These are phyloP conservation scores for Rhizopus stolonifer DNA, from an alignment of 371 early-diverging fungal species.

Conservation along the genomic window DNA sequence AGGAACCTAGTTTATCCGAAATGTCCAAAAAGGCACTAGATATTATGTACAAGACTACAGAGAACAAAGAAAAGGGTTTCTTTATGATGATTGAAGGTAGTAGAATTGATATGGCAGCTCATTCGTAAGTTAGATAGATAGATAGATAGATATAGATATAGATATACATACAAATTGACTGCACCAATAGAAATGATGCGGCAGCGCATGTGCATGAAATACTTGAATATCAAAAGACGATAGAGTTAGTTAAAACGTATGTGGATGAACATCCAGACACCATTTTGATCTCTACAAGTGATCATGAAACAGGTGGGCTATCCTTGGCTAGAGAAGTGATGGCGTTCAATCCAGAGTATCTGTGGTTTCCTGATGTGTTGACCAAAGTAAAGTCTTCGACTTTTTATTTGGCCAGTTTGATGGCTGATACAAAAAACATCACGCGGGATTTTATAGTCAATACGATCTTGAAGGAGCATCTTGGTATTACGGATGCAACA, in stretches of 20 bases:
- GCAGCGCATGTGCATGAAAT: slow-evolving; percentile 90
- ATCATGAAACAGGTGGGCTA: slow-evolving; percentile 96
- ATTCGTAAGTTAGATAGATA: slow-evolving; percentile 62
- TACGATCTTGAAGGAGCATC: slow-evolving; percentile 52
- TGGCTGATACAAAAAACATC: slow-evolving; percentile 11
- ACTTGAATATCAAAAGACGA: slow-evolving; percentile 81
- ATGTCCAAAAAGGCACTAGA: slow-evolving; percentile 82
- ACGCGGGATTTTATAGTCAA: slow-evolving; percentile 33
- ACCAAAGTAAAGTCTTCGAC: slow-evolving; percentile 67
- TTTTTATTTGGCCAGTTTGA: slow-evolving; percentile 43
- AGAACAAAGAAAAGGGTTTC: slow-evolving; percentile 67
- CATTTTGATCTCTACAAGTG: slow-evolving; percentile 82
- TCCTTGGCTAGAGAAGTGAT: slow-evolving; percentile 73
- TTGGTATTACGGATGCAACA: slow-evolving; percentile 73
- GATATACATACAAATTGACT: slow-evolving; percentile 13
- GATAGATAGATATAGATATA: too few species aligned
- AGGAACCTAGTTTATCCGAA: slow-evolving; percentile 81
- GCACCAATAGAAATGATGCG: slow-evolving; percentile 76
- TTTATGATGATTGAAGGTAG: slow-evolving; percentile 96
- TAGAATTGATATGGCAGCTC: slow-evolving; percentile 88
- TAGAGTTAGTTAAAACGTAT: slow-evolving; percentile 70
- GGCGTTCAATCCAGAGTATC: slow-evolving; percentile 73
- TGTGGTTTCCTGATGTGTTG: slow-evolving; percentile 84
- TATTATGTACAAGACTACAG: slow-evolving; percentile 51
- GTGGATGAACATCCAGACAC: slow-evolving; percentile 78